These are phyloP conservation scores for Annulohypoxylon stygium DNA, from an alignment of 495 filamentous ascomycete genomes.

Conservation along the genomic window DNA sequence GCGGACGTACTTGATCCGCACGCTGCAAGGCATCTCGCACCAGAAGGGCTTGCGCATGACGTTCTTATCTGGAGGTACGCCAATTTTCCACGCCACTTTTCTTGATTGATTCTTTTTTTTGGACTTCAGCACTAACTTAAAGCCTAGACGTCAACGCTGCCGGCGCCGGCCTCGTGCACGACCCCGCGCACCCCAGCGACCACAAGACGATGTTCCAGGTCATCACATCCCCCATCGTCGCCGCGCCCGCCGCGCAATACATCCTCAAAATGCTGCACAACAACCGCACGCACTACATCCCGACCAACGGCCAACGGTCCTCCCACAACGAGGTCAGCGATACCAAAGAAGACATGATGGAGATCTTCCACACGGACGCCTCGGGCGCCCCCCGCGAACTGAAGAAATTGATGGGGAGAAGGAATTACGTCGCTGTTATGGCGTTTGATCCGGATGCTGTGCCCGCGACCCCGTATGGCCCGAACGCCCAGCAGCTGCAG, in stretches of 20 bases:
- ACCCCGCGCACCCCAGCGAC: slow-evolving; percentile 87
- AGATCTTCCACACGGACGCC: slow-evolving; percentile 94
- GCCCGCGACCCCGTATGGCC: slow-evolving; percentile 65
- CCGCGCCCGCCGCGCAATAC: slow-evolving; percentile 84
- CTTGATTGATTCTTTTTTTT: background rate
- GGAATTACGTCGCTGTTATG: slow-evolving; percentile 95
- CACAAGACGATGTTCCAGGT: slow-evolving; percentile 99
- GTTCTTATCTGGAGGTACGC: slow-evolving; percentile 84
- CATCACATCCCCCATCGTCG: slow-evolving; percentile 91
- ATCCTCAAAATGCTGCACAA: slow-evolving; percentile 92
- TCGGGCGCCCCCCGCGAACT: slow-evolving; percentile 82
- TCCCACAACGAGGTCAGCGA: slow-evolving; percentile 70
- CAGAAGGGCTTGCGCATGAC: slow-evolving; percentile 96
- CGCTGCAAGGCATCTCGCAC: slow-evolving; percentile 91
- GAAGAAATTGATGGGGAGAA: slow-evolving; percentile 88
- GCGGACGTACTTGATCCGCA: slow-evolving; percentile 95
- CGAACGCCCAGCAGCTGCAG: slow-evolving; percentile 30
- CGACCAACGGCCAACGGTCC: slow-evolving; percentile 87
- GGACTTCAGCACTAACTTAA: slow-evolving; percentile 26
- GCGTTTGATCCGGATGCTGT: slow-evolving; percentile 90
- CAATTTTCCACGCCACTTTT: background rate
- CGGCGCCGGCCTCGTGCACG: slow-evolving; percentile 94
- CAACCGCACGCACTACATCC: slow-evolving; percentile 90
- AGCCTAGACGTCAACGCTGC: slow-evolving; percentile 82
- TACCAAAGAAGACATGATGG: slow-evolving; percentile 99